phyloP scores from a whole-genome alignment of 108 stramenopile genomes.

The Bacterosira constricta region DNA sequence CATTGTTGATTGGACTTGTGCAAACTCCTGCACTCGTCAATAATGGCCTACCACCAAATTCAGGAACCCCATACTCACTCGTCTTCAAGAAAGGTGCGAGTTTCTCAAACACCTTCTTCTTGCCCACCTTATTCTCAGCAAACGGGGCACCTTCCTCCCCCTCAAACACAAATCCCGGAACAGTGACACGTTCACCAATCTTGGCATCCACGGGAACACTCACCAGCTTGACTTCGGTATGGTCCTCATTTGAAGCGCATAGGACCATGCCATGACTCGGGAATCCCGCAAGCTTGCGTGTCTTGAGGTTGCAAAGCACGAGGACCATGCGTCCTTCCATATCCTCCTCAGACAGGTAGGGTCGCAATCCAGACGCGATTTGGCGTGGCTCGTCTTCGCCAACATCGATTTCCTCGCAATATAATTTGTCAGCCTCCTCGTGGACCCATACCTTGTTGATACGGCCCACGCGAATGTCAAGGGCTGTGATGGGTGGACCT shows the following conservation, averaged over 20 bases:
- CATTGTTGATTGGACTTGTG: conserved; percentile 83
- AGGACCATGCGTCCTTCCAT: conserved; percentile 89
- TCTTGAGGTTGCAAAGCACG: conserved; percentile 98
- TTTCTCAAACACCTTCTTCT: conserved; percentile 98
- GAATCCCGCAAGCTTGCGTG: conserved; percentile 94
- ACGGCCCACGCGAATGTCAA: conserved; percentile 92
- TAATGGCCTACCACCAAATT: conserved; percentile 85
- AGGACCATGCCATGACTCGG: conserved; percentile 98
- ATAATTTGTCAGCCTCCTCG: conserved; percentile 95
- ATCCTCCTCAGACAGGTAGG: conserved; percentile 82
- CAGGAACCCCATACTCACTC: conserved; percentile 82
- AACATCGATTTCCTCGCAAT: conserved; percentile 98
- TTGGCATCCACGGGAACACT: conserved; percentile 92
- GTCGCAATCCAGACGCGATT: conserved; percentile 94
- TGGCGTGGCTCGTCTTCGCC: conserved; percentile 92
- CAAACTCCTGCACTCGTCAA: conserved; percentile 89
- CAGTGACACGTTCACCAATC: conserved; percentile 90
- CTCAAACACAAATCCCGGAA: conserved; percentile 85
- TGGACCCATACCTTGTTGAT: conserved; percentile 96
- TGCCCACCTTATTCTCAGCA: conserved; percentile 92
- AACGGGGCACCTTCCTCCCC: conserved; percentile 82
- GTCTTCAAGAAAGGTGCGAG: conserved; percentile 92
- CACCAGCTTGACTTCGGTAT: conserved; percentile 88
- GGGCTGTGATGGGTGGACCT: conserved; percentile 85
- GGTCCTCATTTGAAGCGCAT: conserved; percentile 92